Base-by-base conservation (phyloP, 2,329 filamentous ascomycete genomes). In the Phoma sp. region DNA sequence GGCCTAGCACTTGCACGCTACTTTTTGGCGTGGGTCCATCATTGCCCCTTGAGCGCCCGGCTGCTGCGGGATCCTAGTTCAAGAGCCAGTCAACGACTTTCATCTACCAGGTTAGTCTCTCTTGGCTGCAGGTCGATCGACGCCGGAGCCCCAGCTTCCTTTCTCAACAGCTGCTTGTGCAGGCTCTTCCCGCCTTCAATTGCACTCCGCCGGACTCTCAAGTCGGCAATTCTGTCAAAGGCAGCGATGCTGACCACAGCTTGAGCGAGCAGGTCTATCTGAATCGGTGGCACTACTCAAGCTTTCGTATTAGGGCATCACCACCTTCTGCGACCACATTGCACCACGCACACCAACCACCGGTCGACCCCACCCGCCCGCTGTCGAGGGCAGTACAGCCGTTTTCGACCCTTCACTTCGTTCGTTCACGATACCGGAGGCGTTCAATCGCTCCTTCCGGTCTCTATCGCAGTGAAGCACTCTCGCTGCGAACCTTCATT, bases 381-480 rank as follows among this genome's bases (percentile, higher is more conserved):
- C 39, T 47, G 39, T 55, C 47, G 33, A 56, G 23, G 28, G 28
- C 36, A 42, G n/a, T 28, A 23, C 42, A 21, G 7, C 20, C 26
- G 14, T 37, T 15, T 32, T 39, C 39, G n/a, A 43, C 17, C 26
- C 36, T 46, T 34, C 42, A 20, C 52, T 50, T 48, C 48, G 34
- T 46, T 47, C 53, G 32, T 42, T 38, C 40, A 58, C 59, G 42
- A 48, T 45, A 36, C 42, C 48, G 62, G 60, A 60, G 53, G 63
- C 64, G 59, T 67, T 65, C 53, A 65, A 47, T 68, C 65, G 62
- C 65, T 64, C 20, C 54, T 55, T 52, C 47, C 45, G 33, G 39
- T 58, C 51, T 46, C 49, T 42, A 42, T 57, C 38, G 42, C 28
- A n/a, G 38, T 53, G 53, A 51, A 47, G 42, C 29, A 30, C 20